A percentile compares a stretch with the other conserved stretches of the same genome.
These are phyloP conservation scores for Apiosordaria backusii DNA, from an alignment of 495 filamentous ascomycete species.

Conservation along the genomic window DNA sequence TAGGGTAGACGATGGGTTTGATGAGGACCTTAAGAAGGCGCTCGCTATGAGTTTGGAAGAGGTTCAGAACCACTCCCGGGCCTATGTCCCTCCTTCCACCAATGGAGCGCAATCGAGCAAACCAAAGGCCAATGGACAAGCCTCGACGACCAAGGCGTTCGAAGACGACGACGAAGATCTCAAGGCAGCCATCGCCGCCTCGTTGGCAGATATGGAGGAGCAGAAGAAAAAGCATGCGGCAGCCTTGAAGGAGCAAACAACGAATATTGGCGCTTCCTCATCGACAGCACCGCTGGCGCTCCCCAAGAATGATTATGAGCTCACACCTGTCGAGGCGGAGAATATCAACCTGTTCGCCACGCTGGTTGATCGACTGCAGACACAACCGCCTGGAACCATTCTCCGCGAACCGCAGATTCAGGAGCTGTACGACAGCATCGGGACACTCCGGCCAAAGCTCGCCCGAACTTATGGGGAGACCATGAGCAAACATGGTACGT, in stretches of 20 bases:
- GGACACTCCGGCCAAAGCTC: constrained; percentile 83
- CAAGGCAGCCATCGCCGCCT: constrained; percentile 93
- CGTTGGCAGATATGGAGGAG: constrained; percentile 95
- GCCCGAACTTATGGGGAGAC: constrained; percentile 97
- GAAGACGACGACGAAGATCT: constrained; percentile 91
- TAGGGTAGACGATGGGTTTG: constrained; percentile 77
- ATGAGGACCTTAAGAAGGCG: constrained; percentile 90
- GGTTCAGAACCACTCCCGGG: constrained; percentile 60
- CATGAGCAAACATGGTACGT: constrained; percentile 97
- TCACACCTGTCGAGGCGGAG: constrained; percentile 89
- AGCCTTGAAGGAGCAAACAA: constrained; percentile 68
- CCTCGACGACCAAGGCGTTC: constrained; percentile 42
- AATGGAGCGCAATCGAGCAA: constrained; percentile 32
- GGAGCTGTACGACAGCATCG: constrained; percentile 96
- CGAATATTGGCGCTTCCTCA: constrained; percentile 35
- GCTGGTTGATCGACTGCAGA: constrained; percentile 89
- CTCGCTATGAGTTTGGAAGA: constrained; percentile 97
- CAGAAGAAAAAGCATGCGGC: constrained; percentile 89
- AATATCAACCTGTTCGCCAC: constrained; percentile 97
- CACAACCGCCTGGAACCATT: constrained; percentile 92
- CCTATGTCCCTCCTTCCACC: constrained; percentile 40
- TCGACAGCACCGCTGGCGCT: constrained; percentile 47
- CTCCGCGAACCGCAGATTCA: constrained; percentile 95
- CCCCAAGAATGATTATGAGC: constrained; percentile 88
- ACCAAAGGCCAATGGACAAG: constrained; percentile 39